Base-by-base conservation (phyloP, 495 filamentous ascomycete species). In the Aspergillus sclerotiicarbonarius region DNA sequence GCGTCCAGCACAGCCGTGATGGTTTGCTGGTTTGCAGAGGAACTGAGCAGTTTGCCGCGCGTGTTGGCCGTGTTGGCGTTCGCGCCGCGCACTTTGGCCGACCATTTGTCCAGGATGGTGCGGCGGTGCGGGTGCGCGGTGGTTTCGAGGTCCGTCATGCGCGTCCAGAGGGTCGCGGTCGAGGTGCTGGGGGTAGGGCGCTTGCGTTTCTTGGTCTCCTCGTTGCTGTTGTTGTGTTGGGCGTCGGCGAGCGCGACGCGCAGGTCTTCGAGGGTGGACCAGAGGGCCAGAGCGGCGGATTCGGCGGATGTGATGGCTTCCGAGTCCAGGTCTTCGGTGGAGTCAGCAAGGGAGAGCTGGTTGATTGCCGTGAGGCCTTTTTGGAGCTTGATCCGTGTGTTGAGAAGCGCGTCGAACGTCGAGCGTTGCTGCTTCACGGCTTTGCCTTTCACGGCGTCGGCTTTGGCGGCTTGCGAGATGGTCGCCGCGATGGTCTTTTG, bases 321-420 rank as follows among this genome's bases (percentile, higher is more conserved):
- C 4, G 71, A 72, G 31, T 76, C 64, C 19, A 64, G 62, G 21
- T 73, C 60, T 6, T 75, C 70, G 8, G 68, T 62, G 5, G 83
- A 78, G 9, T 21, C 25, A 1, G 57, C 57, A 10, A 58, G 55
- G 0, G 78, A 67, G 50, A 96, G 81, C 6, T 91, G 86, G 65
- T 97, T 96, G 16, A 86, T 81, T 3, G 89, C 87, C 15, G 91
- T 81, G 15, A 98, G 73, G 5, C 89, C 89, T 69, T 97, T 96
- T 64, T 98, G 94, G 8, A 98, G 74, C 56, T 90, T 87, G 64
- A 98, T 96, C 7, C 94, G 85, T 19, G 88, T 81, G 71, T 94
- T 92, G 18, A 98, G 81, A 3, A 98, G 82, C 2, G 87, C 80
- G 60, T 98, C 92, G 67, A 96, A 98, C 10, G 86, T 86, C 51